Conservation (phyloP, 352 stramenopile genomes). For the Pythium rishiriense region DNA sequence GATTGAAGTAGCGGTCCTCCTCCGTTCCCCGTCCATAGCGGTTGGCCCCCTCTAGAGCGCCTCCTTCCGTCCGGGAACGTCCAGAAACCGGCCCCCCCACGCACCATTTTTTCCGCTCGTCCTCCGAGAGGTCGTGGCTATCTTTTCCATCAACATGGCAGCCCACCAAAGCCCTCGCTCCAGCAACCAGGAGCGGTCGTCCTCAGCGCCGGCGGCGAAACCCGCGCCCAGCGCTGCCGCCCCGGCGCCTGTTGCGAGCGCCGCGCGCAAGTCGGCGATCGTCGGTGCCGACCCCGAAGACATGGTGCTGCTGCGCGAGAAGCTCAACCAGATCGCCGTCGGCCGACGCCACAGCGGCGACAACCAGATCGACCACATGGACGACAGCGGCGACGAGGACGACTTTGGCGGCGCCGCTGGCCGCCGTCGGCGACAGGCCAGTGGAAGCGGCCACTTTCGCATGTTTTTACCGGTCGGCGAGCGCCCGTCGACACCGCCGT, state of each 20-base stretch:
- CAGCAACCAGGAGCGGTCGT: constrained; percentile 17
- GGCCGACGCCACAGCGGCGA: constrained; percentile 14
- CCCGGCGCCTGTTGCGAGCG: background rate
- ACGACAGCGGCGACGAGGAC: constrained; percentile 25
- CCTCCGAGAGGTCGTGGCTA: constrained; percentile 2
- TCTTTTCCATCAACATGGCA: constrained; percentile 17
- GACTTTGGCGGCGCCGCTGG: constrained; percentile 21
- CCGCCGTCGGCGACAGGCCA: background rate
- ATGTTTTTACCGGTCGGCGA: constrained; percentile 44
- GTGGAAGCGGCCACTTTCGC: constrained; percentile 38
- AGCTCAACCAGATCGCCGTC: constrained; percentile 74
- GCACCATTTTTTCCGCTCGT: background rate
- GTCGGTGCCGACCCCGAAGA: constrained; percentile 43
- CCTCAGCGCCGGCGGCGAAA: background rate
- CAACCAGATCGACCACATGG: constrained; percentile 23
- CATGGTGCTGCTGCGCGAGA: constrained; percentile 68
- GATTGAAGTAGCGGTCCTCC: constrained; percentile 18
- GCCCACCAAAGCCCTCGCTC: constrained; percentile 22
- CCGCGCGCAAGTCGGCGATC: constrained; percentile 18
- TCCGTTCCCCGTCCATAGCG: background rate
- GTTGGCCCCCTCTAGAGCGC: constrained; percentile 7
- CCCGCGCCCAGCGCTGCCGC: background rate
- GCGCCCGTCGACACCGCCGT: constrained; percentile 67
- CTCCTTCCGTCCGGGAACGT: constrained; percentile 1
- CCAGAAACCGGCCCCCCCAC: background rate